These are phyloP conservation scores for Phialocephala sp. DNA, from an alignment of 2,329 filamentous ascomycete species.

Conservation along the genomic window DNA sequence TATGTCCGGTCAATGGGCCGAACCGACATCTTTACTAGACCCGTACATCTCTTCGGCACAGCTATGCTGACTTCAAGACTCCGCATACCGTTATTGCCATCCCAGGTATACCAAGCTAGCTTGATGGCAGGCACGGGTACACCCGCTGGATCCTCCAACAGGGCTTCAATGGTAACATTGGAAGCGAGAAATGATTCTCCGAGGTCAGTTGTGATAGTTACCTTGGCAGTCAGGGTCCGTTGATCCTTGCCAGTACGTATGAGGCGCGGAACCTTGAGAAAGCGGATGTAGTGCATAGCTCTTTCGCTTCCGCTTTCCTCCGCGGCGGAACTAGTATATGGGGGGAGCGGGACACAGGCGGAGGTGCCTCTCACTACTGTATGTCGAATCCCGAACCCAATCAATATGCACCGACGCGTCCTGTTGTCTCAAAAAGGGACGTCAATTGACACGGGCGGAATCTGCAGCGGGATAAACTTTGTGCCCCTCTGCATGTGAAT, in stretches of 20 bases:
- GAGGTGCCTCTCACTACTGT: neutral
- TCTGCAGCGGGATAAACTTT: neutral
- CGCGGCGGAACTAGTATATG: neutral
- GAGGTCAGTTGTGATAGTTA: conserved; percentile 72
- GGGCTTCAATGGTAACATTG: conserved; percentile 33
- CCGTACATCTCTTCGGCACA: conserved; percentile 20
- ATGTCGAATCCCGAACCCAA: neutral
- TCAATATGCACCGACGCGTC: neutral
- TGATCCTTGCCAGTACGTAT: conserved; percentile 33
- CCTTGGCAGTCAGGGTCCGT: conserved; percentile 49
- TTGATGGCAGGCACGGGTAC: conserved; percentile 13
- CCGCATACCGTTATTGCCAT: conserved; percentile 36
- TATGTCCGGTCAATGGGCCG: conserved; percentile 22
- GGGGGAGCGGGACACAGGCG: neutral
- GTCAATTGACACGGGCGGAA: neutral
- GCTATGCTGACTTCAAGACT: conserved; percentile 35
- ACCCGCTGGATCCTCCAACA: conserved; percentile 25
- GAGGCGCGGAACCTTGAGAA: conserved; percentile 65
- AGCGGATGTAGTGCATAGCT: conserved; percentile 67
- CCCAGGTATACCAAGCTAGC: conserved; percentile 34
- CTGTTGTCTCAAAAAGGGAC: neutral
- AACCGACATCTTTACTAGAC: conserved; percentile 31
- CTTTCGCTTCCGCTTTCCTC: neutral
- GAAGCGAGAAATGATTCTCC: conserved; percentile 50
- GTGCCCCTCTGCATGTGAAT: neutral